Evolutionary conservation across 2,329 filamentous ascomycete species (phyloP), one percentile per base, ranked within the genome.

Genomic region (Fusarium vanettenii): DNA sequence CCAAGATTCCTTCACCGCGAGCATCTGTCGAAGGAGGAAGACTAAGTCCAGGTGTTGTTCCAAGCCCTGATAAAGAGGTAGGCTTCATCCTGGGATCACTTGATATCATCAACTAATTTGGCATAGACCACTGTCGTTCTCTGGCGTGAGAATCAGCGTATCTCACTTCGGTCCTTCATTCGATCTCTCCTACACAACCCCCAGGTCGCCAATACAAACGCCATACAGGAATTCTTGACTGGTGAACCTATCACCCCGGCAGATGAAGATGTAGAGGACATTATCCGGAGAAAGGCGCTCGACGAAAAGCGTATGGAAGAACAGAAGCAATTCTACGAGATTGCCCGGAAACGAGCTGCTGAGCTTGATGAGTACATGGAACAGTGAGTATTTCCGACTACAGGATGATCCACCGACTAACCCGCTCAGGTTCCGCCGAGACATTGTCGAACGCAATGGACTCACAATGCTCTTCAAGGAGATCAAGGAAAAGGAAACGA

Each of bases 351-450:
- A 82, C 91, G 97, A 74, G 97, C 97, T 2, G 93, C 94, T 6
- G 97, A 98, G 80, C 88, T 99, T 60, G 97, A 99, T 83, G 94
- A 97, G 27, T 98, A 98, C 81, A 99, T 99, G 97, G 97, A 99
- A 84, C 85, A 97, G 92, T 94, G 84, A 83, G 92, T 71, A 10
- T 41, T 18, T 3, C 16, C 22, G 6, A 7, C 20, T 14, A 8
- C 13, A 43, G 8, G 29, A n/a, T 7, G 2, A 37, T 18, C 16
- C 31, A 11, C 25, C 14, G 45, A 43, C 76, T 83, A 60, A 83
- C 73, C 10, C 18, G 2, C 22, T 16, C 48, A 90, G 89, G 69
- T 92, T 92, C 81, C 90, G 91, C 9, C 90, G 90, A 72, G 91
- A 92, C 76, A 92, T 91, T 66, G 86, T 92, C n/a, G 89, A 91